Conservation (phyloP, 2,329 filamentous ascomycete species). For the Drechslerella coelobrocha region DNA sequence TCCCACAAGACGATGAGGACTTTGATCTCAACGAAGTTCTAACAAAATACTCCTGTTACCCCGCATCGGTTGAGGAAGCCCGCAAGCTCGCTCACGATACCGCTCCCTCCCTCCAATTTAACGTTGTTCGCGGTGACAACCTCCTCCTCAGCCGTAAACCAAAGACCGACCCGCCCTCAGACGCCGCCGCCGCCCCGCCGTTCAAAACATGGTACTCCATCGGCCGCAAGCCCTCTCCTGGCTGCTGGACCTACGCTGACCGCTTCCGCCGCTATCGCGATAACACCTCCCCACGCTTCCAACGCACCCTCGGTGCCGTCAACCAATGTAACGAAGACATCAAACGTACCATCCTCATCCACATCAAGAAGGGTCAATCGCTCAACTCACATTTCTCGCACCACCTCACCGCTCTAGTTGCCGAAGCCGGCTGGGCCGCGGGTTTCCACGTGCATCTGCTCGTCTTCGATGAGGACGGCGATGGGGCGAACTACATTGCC, state of each 20-base stretch:
- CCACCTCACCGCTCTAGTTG: slow-evolving; percentile 23
- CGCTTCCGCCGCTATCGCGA: slow-evolving; percentile 26
- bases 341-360: slow-evolving; percentile 37
- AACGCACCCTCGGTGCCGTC: slow-evolving; percentile 16
- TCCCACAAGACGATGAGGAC: slow-evolving; percentile 31
- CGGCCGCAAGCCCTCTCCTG: slow-evolving; percentile 35
- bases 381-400: slow-evolving; percentile 36
- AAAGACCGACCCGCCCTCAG: slow-evolving; percentile 4
- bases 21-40: slow-evolving; percentile 42
- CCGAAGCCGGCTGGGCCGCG: slow-evolving; percentile 34
- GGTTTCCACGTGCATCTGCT: slow-evolving; percentile 36
- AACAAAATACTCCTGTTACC: slow-evolving; percentile 42
- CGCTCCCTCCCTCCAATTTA: slow-evolving; percentile 30
- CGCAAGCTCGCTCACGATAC: slow-evolving; percentile 33
- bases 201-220: slow-evolving; percentile 42
- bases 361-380: slow-evolving; percentile 38
- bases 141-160: slow-evolving; percentile 30
- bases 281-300: slow-evolving; percentile 18
- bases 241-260: slow-evolving; percentile 42
- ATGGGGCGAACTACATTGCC: slow-evolving; percentile 22
- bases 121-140: slow-evolving; percentile 48
- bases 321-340: slow-evolving; percentile 37
- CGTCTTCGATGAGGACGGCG: slow-evolving; percentile 25
- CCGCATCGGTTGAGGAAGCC: slow-evolving; percentile 25
- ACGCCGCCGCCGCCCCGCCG: not conserved